Base-by-base conservation (phyloP, 257 asterid genomes). In the Ehretia macrophylla region DNA sequence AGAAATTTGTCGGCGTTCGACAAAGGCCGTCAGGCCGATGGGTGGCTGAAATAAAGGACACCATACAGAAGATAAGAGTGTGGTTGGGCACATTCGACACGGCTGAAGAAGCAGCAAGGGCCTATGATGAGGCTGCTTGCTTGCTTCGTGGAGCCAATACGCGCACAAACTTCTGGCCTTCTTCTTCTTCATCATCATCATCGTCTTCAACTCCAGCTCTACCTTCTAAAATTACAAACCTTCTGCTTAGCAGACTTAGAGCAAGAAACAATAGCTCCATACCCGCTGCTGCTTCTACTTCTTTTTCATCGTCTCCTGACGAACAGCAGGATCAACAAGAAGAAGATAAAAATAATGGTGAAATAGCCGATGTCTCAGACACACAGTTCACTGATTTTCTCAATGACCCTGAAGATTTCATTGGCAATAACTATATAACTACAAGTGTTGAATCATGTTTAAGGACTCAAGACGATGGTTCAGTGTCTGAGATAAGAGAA, bases 161-260 rank as follows among this genome's bases (percentile, higher is more conserved):
- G 18, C 59, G 68, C 1, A 63, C 60, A 10, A 63, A 63, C 39
- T 63, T 63, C 68, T 86, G 95, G 93, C 96, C 95, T 14, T 56
- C 60, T 61, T 57, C 77, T 54, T 17, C 60, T 63, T 27, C 55
- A 49, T 52, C 54, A 6, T 49, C 60, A 16, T 62, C 83, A 0
- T 72, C 69, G 13, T 59, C 86, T 11, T 42, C 83, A 2, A 32
- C 84, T 18, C 80, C 95, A 0, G 91, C 85, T 11, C 77, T 86
- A 5, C 86, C 97, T 38, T 75, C 94, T 0, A 89, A 82, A 57
- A 86, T 89, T 50, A 86, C 89, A 0, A 86, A 86, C 58, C 81
- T 89, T 63, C 90, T 89, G 22, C 70, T 84, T 46, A 82, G 60
- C 59, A 80, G 94, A 75, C 81, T 87, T 14, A 78, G 80, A 63